Conservation (phyloP, 1,139 yeast genomes). For the Scheffersomyces stambukii region DNA sequence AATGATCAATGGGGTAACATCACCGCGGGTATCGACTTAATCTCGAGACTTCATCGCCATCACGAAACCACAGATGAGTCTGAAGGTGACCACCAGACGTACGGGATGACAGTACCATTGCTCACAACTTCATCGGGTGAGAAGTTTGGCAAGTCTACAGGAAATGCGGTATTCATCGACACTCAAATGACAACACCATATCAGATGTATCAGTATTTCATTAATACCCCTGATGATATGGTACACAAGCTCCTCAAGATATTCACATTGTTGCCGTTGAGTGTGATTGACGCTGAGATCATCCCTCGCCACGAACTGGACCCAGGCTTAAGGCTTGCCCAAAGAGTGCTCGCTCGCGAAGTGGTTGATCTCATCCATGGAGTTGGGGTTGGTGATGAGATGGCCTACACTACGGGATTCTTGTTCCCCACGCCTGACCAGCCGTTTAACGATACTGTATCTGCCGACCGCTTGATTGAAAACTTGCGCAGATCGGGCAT, state of each 20-base stretch:
- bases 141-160: constrained; percentile 96
- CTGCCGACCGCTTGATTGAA: constrained; percentile 50
- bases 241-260: constrained; percentile 64
- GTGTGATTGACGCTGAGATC: constrained; percentile 49
- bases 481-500: constrained; percentile 65
- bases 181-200: constrained; percentile 68
- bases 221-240: constrained; percentile 76
- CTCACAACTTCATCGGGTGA: constrained; percentile 87
- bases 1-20: constrained; percentile 99
- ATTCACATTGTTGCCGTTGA: constrained; percentile 73
- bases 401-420: constrained; percentile 60
- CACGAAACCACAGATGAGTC: constrained; percentile 4
- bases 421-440: constrained; percentile 60
- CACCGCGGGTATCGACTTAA: constrained; percentile 91
- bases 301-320: constrained; percentile 48
- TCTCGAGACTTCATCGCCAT: constrained; percentile 47
- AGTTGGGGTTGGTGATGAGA: constrained; percentile 62
- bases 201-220: constrained; percentile 81
- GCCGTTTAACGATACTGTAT: constrained; percentile 41
- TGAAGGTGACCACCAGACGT: constrained; percentile 28
- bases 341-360: constrained; percentile 73
- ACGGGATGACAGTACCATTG: constrained; percentile 86
- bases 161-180: constrained; percentile 91
- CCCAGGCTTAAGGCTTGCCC: constrained; percentile 69
- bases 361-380: constrained; percentile 89